Conservation (phyloP, 1,139 yeast genomes). For the Candida frijolesensis region DNA sequence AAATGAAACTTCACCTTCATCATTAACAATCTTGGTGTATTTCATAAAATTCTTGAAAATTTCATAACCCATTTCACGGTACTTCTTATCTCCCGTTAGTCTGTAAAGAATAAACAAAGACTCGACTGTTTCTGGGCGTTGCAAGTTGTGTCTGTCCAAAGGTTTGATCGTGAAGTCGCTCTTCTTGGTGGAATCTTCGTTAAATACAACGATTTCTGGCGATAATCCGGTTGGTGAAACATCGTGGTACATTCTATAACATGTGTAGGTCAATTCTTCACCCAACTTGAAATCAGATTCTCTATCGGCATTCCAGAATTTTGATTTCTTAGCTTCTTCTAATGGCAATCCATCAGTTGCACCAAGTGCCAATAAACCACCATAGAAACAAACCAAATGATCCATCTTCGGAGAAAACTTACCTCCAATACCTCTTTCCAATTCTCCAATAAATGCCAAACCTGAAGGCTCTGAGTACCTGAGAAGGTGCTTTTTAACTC, state of each 20-base stretch:
- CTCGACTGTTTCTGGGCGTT: constrained; percentile 94
- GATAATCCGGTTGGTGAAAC: constrained; percentile 71
- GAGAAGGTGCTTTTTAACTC: constrained; percentile 64
- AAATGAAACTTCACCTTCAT: constrained; percentile 60
- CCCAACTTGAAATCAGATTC: constrained; percentile 66
- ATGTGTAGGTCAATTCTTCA: constrained; percentile 74
- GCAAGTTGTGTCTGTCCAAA: constrained; percentile 78
- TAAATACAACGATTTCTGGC: constrained; percentile 88
- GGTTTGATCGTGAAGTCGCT: constrained; percentile 70
- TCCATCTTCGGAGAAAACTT: constrained; percentile 82
- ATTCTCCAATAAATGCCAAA: constrained; percentile 76
- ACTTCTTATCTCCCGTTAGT: constrained; percentile 77
- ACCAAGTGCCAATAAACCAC: constrained; percentile 87
- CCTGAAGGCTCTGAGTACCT: constrained; percentile 63
- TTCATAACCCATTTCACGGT: constrained; percentile 90
- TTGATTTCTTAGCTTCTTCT: constrained; percentile 37
- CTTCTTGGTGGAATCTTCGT: constrained; percentile 34
- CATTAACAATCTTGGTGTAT: constrained; percentile 53
- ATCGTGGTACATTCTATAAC: constrained; percentile 79
- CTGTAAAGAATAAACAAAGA: constrained; percentile 80
- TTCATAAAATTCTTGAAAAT: constrained; percentile 73
- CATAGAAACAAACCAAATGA: constrained; percentile 90
- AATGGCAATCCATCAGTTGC: constrained; percentile 73
- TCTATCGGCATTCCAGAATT: constrained; percentile 38
- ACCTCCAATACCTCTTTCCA: constrained; percentile 65